These are phyloP conservation scores for Sicyos baderoa DNA, from an alignment of 306 rosid genomes.

Conservation along the genomic window DNA sequence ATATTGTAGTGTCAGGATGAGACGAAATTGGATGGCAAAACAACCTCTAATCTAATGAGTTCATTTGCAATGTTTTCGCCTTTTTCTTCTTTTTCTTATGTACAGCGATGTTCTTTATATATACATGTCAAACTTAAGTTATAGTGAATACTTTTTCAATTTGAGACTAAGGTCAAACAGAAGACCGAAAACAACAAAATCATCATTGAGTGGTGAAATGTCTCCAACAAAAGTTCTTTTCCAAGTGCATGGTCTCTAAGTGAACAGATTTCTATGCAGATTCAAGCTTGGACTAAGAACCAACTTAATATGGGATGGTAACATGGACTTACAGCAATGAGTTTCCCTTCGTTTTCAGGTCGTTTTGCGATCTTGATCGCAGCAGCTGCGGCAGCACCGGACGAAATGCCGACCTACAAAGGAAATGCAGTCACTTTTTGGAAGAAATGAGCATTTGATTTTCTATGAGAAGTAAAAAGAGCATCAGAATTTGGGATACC, in stretches of 20 bases:
- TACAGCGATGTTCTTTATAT: neutral
- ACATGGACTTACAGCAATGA: conserved; percentile 45
- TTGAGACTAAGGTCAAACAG: neutral
- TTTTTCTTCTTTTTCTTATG: neutral
- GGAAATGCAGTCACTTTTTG: neutral
- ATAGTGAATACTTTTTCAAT: neutral
- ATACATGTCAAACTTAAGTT: no score
- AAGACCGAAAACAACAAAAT: neutral
- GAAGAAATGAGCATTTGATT: conserved; percentile 3
- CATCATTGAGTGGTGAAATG: neutral
- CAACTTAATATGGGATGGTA: conserved; percentile 17
- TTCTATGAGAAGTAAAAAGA: neutral
- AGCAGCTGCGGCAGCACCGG: conserved; percentile 77
- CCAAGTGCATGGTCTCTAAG: neutral
- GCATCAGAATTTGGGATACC: conserved; percentile 30
- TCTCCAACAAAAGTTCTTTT: neutral
- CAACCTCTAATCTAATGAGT: neutral
- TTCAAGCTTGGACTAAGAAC: neutral
- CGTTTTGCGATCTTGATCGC: conserved; percentile 57
- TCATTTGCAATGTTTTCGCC: neutral
- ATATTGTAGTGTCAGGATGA: neutral
- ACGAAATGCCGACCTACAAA: conserved; percentile 68
- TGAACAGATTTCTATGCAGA: neutral
- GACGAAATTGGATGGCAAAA: no score
- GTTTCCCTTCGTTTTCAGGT: conserved; percentile 69